A percentile compares a stretch with the other conserved stretches of the same genome.
Conservation (phyloP, 2,329 filamentous ascomycete species). For the Dactylellina sp. region DNA sequence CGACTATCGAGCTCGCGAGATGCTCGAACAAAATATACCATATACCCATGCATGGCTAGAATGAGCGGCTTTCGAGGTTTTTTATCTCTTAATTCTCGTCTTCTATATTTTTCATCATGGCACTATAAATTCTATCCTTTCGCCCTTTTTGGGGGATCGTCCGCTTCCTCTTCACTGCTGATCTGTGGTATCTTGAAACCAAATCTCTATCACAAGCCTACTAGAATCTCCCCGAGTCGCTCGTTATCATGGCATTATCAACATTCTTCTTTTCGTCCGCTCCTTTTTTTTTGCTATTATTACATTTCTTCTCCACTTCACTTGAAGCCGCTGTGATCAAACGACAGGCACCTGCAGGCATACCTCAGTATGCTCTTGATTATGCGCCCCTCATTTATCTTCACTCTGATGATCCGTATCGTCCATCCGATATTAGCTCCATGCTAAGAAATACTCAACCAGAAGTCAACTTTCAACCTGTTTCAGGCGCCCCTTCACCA, state of each 20-base stretch:
- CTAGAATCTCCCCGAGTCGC: too few relatives aligned
- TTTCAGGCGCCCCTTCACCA: conserved; percentile 64
- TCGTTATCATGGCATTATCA: neutral
- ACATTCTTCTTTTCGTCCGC: neutral
- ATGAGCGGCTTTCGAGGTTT: neutral
- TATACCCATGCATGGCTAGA: too few relatives aligned
- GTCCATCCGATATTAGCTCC: conserved; percentile 67
- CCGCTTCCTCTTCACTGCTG: too few relatives aligned
- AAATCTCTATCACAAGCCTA: too few relatives aligned
- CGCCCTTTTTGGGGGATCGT: too few relatives aligned
- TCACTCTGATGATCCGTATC: conserved; percentile 67
- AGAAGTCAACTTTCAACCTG: conserved; percentile 64
- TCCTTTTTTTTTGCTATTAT: neutral
- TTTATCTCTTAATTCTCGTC: neutral
- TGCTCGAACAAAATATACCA: too few relatives aligned
- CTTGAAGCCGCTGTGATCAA: conserved; percentile 16
- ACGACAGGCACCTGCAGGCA: conserved; percentile 22
- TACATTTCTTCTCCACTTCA: neutral
- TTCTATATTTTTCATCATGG: neutral
- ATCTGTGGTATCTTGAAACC: too few relatives aligned
- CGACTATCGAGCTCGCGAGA: too few relatives aligned
- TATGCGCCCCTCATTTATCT: conserved; percentile 68
- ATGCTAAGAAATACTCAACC: conserved; percentile 67
- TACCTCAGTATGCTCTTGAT: conserved; percentile 50
- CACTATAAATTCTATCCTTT: too few relatives aligned